These are phyloP conservation scores for Thielaviopsis punctulata DNA, from an alignment of 2,329 filamentous ascomycete species.

Conservation along the genomic window DNA sequence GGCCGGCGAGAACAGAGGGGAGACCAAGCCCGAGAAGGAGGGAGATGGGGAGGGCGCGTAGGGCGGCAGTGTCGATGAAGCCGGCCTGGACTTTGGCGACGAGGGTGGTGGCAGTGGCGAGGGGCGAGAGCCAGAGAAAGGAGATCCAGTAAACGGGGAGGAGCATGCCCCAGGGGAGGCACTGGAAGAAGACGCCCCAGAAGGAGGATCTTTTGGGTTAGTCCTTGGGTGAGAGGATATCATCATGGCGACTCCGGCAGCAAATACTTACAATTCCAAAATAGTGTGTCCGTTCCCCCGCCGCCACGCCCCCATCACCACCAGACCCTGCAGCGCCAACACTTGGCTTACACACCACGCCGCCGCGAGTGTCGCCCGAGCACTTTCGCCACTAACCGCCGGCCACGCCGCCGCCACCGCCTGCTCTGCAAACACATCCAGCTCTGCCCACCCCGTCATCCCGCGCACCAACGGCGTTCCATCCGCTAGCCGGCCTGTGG, in stretches of 20 bases:
- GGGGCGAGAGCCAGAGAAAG: slow-evolving; percentile 14
- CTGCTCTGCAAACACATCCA: slow-evolving; percentile 13
- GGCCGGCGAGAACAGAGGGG: slow-evolving; percentile 12
- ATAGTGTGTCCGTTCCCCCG: slow-evolving; percentile 13
- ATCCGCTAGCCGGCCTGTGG: not conserved
- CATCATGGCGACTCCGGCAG: too few relatives aligned
- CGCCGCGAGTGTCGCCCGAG: slow-evolving; percentile 12
- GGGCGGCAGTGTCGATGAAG: slow-evolving; percentile 2
- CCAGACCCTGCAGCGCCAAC: slow-evolving; percentile 12
- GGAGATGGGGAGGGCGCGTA: slow-evolving; percentile 12
- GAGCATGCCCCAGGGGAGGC: slow-evolving; percentile 14
- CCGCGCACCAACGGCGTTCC: not conserved
- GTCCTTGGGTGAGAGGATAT: too few relatives aligned
- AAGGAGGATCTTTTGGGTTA: slow-evolving; percentile 12
- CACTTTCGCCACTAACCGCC: slow-evolving; percentile 10
- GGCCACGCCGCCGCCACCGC: slow-evolving; percentile 14
- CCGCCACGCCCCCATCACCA: slow-evolving; percentile 14
- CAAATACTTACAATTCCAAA: slow-evolving; percentile 13
- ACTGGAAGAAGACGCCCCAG: slow-evolving; percentile 15
- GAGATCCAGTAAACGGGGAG: slow-evolving; percentile 15
- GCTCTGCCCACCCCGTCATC: slow-evolving; percentile 13
- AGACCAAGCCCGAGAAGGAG: slow-evolving; percentile 13
- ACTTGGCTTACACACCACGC: slow-evolving; percentile 15
- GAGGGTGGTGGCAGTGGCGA: slow-evolving; percentile 3
- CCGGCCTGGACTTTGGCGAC: slow-evolving; percentile 5